Evolutionary conservation across 2,329 filamentous ascomycete species (phyloP).

Genomic region (Tetracladium maxilliforme): DNA sequence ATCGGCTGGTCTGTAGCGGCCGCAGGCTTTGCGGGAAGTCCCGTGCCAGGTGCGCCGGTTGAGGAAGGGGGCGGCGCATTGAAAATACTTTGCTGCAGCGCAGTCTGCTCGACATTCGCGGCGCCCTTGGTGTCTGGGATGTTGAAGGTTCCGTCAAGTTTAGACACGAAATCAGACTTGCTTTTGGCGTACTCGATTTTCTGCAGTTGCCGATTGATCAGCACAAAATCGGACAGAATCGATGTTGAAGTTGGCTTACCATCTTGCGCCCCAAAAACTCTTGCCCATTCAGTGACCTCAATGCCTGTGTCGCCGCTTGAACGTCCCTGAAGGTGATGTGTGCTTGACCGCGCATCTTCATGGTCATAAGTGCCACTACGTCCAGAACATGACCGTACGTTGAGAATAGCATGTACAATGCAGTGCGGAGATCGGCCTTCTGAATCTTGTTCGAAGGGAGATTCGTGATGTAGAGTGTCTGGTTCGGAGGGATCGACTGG

Average conservation of each 20-base stretch:
- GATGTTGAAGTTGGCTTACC: constrained; percentile 35
- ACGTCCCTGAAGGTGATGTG: constrained; percentile 84
- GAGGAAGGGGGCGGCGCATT: constrained; percentile 44
- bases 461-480: constrained; percentile 81
- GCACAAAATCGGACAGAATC: background rate
- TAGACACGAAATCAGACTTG: constrained; percentile 77
- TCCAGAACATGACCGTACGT: constrained; percentile 89
- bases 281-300: constrained; percentile 77
- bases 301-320: constrained; percentile 83
- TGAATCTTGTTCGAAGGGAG: constrained; percentile 75
- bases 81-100: constrained; percentile 70
- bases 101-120: constrained; percentile 48
- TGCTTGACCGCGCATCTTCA: constrained; percentile 90
- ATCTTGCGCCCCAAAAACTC: constrained; percentile 75
- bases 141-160: constrained; percentile 82
- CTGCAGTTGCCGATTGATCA: too few species aligned
- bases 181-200: constrained; percentile 83
- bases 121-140: constrained; percentile 44
- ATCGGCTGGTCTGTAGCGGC: constrained; percentile 27
- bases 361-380: constrained; percentile 75
- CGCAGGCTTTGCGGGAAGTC: constrained; percentile 20
- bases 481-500: constrained; percentile 49
- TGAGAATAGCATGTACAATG: constrained; percentile 85
- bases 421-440: constrained; percentile 74
- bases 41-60: constrained; percentile 17